Conservation (phyloP, 768 basidiomycete species). For the Russula foetens region DNA sequence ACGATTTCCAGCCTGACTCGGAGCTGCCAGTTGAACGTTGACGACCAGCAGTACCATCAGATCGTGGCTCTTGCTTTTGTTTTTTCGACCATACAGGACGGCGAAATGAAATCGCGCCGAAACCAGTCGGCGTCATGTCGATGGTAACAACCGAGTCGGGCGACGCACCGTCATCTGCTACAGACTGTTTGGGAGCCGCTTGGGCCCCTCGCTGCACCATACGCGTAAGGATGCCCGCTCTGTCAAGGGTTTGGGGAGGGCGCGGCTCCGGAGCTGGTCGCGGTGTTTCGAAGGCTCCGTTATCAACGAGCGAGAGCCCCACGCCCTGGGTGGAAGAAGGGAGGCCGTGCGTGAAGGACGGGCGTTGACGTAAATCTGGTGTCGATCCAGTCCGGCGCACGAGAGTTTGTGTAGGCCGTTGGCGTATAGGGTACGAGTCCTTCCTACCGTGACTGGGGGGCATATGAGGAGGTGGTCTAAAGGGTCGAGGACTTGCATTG, state of each 20-base stretch:
- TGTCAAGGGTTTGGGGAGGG: neutral
- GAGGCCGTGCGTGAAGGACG: neutral
- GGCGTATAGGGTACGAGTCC: neutral
- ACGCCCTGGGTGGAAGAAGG: neutral
- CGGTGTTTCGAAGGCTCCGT: slow-evolving; percentile 13
- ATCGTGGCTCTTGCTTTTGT: neutral
- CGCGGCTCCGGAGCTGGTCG: slow-evolving; percentile 8
- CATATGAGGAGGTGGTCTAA: neutral
- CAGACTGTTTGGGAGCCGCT: neutral
- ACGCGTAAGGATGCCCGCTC: neutral
- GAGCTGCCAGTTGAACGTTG: slow-evolving; percentile 3
- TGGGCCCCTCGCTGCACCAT: neutral
- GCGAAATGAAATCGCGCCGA: slow-evolving; percentile 4
- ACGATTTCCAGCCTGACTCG: neutral
- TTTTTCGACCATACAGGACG: slow-evolving; percentile 2
- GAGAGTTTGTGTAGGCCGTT: neutral
- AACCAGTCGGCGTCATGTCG: neutral
- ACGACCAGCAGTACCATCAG: neutral
- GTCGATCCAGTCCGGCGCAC: neutral
- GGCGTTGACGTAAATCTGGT: neutral
- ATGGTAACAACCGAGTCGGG: neutral
- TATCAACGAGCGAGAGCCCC: slow-evolving; percentile 4
- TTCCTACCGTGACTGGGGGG: neutral
- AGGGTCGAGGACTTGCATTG: neutral
- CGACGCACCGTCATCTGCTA: neutral